Percentiles rank a stretch among this genome's conserved stretches.
Conservation (phyloP, 805 yeast species). For the Myxozyma geophila region DNA sequence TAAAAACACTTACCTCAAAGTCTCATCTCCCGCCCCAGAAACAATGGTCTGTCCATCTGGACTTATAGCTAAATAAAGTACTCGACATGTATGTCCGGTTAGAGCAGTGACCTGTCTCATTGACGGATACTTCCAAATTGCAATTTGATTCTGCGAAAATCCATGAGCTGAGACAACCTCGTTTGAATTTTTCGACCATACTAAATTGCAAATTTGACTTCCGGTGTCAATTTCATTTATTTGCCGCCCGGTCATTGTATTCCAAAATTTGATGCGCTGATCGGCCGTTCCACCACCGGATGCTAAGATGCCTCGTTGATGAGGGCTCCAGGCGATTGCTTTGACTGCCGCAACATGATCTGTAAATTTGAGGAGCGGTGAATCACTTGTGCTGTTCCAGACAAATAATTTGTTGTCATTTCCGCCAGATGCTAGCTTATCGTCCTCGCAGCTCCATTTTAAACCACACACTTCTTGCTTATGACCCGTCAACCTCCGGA, state of each 20-base stretch:
- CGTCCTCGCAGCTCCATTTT: conserved; percentile 89
- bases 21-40: conserved; percentile 98
- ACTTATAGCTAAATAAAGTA: conserved; percentile 82
- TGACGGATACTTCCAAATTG: conserved; percentile 91
- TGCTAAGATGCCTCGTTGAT: conserved; percentile 89
- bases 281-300: conserved; percentile 98
- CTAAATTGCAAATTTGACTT: conserved; percentile 91
- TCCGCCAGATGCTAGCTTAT: conserved; percentile 93
- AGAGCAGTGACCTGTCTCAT: conserved; percentile 92
- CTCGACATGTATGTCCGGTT: conserved; percentile 93
- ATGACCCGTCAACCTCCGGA: conserved; percentile 72
- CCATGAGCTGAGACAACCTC: conserved; percentile 96
- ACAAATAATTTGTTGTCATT: conserved; percentile 86
- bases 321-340: conserved; percentile 98
- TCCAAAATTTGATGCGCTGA: conserved; percentile 88
- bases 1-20: conserved; percentile 56
- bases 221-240: conserved; percentile 89
- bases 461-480: conserved; percentile 96
- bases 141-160: conserved; percentile 84
- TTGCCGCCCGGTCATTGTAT: conserved; percentile 75
- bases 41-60: conserved; percentile 97
- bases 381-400: conserved; percentile 77
- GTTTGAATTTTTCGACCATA: conserved; percentile 90
- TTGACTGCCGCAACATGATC: conserved; percentile 96
- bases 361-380: conserved; percentile 72